Evolutionary conservation across 139 green algal species (phyloP).

Genomic region (Chlorella sp.): DNA sequence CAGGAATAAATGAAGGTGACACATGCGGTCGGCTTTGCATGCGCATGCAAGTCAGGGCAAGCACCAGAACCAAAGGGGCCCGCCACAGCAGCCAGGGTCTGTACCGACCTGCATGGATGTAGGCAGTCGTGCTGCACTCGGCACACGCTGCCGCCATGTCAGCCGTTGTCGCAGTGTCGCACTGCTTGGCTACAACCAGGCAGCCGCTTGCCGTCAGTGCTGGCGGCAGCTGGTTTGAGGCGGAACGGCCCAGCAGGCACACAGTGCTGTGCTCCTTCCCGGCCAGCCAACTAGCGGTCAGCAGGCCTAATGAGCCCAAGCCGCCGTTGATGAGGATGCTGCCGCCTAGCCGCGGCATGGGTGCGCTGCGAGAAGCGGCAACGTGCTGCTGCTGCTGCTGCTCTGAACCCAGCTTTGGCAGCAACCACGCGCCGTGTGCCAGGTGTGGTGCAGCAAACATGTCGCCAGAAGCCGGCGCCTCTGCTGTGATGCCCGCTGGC

Average conservation of each 20-base stretch:
- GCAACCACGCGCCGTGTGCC: background rate
- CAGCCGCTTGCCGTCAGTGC: background rate
- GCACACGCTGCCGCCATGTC: background rate
- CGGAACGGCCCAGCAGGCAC: background rate
- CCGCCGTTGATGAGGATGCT: constrained; percentile 63
- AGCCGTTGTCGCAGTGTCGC: constrained; percentile 30
- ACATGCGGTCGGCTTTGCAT: background rate
- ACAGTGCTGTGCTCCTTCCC: background rate
- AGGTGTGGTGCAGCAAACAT: background rate
- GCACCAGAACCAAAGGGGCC: background rate
- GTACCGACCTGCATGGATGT: background rate
- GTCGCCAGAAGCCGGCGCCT: background rate
- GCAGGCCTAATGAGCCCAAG: constrained; percentile 48
- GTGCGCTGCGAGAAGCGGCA: background rate
- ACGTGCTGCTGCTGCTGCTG: constrained; percentile 47
- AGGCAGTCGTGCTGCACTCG: background rate
- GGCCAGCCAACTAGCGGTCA: constrained; percentile 72
- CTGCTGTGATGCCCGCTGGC: background rate
- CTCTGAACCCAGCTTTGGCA: constrained; percentile 52
- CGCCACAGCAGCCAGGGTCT: no score
- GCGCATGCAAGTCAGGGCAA: background rate
- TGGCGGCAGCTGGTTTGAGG: background rate
- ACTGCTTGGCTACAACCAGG: background rate
- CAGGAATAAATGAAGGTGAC: background rate
- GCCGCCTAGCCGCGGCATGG: constrained; percentile 52